phyloP scores from a whole-genome alignment of 805 yeast genomes.

The Yarrowia porcina region DNA sequence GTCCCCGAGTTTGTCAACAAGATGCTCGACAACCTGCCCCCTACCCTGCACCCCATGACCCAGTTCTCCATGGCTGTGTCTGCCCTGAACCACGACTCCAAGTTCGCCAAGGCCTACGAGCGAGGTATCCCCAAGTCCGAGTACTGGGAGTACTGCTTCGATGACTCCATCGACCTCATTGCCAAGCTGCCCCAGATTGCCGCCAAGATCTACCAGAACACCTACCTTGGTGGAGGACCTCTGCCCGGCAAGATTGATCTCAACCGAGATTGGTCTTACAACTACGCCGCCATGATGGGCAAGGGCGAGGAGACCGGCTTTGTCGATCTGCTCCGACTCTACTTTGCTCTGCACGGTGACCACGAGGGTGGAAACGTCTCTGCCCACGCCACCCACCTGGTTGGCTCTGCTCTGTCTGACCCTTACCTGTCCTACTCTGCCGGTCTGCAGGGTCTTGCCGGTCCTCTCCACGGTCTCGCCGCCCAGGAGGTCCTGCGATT shows the following conservation, averaged over 20 bases:
- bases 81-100: constrained; percentile 78
- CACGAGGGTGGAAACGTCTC: constrained; percentile 91
- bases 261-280: constrained; percentile 58
- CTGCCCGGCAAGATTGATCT: constrained; percentile 39
- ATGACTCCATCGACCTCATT: constrained; percentile 73
- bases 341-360: constrained; percentile 78
- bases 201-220: constrained; percentile 78
- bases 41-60: constrained; percentile 83
- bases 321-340: constrained; percentile 74
- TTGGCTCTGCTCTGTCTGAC: constrained; percentile 76
- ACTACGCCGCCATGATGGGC: constrained; percentile 62
- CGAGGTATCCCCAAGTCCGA: constrained; percentile 75
- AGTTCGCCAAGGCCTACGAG: constrained; percentile 81
- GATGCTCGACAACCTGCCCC: constrained; percentile 69
- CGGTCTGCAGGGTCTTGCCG: constrained; percentile 81
- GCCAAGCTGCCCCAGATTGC: constrained; percentile 82
- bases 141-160: constrained; percentile 80
- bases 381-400: constrained; percentile 82
- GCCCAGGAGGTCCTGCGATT: constrained; percentile 84
- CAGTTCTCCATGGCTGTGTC: constrained; percentile 80
- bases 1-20: constrained; percentile 76
- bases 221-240: constrained; percentile 68
- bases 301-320: constrained; percentile 63
- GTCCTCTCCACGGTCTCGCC: constrained; percentile 86
- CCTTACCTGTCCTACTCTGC: constrained; percentile 78